A percentile compares a stretch with the other conserved stretches of the same genome.
phyloP scores from a whole-genome alignment of 2,329 filamentous ascomycete genomes.

The Penicillium sp. region DNA sequence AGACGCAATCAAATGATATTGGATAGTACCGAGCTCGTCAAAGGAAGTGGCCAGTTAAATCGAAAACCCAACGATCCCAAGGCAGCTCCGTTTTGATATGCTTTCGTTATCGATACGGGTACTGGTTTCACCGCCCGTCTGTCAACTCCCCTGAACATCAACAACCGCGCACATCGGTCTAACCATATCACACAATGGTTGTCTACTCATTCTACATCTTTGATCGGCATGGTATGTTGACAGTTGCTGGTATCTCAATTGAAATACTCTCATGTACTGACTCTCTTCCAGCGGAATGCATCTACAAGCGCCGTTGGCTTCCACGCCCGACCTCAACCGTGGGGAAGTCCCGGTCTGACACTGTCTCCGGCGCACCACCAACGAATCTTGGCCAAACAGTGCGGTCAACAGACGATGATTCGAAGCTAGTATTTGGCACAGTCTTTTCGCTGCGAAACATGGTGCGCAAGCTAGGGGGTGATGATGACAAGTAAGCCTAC shows the following conservation, averaged over 20 bases:
- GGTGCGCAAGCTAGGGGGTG: constrained; percentile 88
- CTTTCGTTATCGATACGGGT: constrained; percentile 15
- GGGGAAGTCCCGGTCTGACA: constrained; percentile 45
- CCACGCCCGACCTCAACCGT: constrained; percentile 49
- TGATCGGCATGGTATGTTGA: constrained; percentile 78
- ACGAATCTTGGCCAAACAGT: constrained; percentile 38
- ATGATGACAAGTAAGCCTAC: constrained; percentile 65
- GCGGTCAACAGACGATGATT: constrained; percentile 69
- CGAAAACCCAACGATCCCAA: constrained; percentile 6
- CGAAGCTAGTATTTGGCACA: constrained; percentile 95
- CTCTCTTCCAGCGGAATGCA: constrained; percentile 72
- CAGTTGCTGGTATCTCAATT: neutral
- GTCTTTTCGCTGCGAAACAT: constrained; percentile 96
- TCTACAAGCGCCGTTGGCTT: constrained; percentile 88
- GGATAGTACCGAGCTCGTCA: neutral
- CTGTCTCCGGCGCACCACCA: constrained; percentile 46
- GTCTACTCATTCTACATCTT: constrained; percentile 99
- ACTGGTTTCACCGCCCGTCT: constrained; percentile 21
- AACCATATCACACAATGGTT: constrained; percentile 60
- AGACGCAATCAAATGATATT: neutral
- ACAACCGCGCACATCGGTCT: constrained; percentile 4
- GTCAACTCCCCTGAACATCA: constrained; percentile 23
- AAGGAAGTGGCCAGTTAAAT: neutral
- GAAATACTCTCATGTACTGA: constrained; percentile 10
- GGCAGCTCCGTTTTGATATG: constrained; percentile 17